Evolutionary conservation across 2,329 filamentous ascomycete species (phyloP).

Genomic region (Penicillium paneum): DNA sequence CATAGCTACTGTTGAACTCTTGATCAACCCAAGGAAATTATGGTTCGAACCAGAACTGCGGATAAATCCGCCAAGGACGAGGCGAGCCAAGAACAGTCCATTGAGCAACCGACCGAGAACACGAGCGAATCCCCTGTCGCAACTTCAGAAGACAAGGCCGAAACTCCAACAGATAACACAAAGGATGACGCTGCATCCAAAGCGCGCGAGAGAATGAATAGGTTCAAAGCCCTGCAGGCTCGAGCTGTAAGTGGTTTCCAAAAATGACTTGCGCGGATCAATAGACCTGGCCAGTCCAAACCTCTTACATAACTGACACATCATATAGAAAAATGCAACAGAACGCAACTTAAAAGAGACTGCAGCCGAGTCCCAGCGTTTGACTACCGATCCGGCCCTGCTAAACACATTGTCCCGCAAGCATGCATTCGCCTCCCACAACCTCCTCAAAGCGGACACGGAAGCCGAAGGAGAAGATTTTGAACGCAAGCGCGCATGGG

Average conservation of each 20-base stretch:
- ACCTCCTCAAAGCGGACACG: slow-evolving; percentile 86
- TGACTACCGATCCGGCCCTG: slow-evolving; percentile 72
- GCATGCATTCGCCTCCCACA: slow-evolving; percentile 83
- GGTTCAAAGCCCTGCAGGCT: slow-evolving; percentile 83
- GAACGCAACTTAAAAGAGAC: slow-evolving; percentile 74
- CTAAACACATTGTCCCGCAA: slow-evolving; percentile 78
- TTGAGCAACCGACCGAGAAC: slow-evolving; percentile 14
- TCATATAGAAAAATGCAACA: slow-evolving; percentile 39
- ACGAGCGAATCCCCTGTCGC: slow-evolving; percentile 7
- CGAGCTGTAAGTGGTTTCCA: slow-evolving; percentile 55
- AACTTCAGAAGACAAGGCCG: slow-evolving; percentile 6
- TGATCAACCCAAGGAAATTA: background rate
- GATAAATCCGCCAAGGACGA: slow-evolving; percentile 16
- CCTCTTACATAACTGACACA: slow-evolving; percentile 19
- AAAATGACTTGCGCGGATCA: background rate
- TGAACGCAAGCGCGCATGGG: slow-evolving; percentile 96
- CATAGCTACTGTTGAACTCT: background rate
- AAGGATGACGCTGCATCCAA: slow-evolving; percentile 30
- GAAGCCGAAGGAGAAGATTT: slow-evolving; percentile 86
- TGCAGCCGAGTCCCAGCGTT: slow-evolving; percentile 74
- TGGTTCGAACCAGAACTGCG: slow-evolving; percentile 18
- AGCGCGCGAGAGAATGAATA: slow-evolving; percentile 65
- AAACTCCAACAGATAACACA: slow-evolving; percentile 7
- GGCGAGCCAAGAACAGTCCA: slow-evolving; percentile 4
- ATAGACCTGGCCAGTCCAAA: background rate